Evolutionary conservation across 345 rosid species (phyloP).

Genomic region (Eucalyptus pauciflora): DNA sequence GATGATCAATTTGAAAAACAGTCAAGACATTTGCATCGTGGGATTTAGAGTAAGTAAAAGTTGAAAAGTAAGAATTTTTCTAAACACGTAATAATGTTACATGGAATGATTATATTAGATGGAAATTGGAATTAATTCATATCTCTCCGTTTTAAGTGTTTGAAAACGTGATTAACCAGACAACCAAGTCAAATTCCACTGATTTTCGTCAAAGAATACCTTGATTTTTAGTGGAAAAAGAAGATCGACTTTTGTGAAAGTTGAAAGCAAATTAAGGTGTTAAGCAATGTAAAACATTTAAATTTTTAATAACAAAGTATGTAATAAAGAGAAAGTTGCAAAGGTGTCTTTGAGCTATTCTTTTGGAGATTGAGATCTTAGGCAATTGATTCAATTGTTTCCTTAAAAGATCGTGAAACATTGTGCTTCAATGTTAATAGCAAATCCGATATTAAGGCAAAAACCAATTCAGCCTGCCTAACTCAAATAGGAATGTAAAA

Average conservation of each 20-base stretch:
- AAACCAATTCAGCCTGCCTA: not conserved
- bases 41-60: not conserved
- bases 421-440: not conserved
- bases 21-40: rapidly evolving
- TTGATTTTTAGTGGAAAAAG: not conserved
- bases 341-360: not conserved
- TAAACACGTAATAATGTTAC: rapidly evolving
- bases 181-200: rapidly evolving
- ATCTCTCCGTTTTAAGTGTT: not conserved
- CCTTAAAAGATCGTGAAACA: not conserved
- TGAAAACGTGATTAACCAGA: not conserved
- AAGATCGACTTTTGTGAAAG: not conserved
- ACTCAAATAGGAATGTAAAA: not conserved
- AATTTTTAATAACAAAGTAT: not conserved
- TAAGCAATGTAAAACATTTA: not conserved
- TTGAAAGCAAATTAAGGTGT: not conserved
- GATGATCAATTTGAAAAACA: not conserved
- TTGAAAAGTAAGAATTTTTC: not conserved
- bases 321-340: not conserved
- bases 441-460: not conserved
- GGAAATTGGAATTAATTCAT: not conserved
- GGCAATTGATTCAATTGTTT: not conserved
- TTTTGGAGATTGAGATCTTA: not conserved
- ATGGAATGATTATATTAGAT: not conserved
- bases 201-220: not conserved